Evolutionary conservation across 768 basidiomycete species (phyloP).

Genomic region (Leccinum uliginosum): DNA sequence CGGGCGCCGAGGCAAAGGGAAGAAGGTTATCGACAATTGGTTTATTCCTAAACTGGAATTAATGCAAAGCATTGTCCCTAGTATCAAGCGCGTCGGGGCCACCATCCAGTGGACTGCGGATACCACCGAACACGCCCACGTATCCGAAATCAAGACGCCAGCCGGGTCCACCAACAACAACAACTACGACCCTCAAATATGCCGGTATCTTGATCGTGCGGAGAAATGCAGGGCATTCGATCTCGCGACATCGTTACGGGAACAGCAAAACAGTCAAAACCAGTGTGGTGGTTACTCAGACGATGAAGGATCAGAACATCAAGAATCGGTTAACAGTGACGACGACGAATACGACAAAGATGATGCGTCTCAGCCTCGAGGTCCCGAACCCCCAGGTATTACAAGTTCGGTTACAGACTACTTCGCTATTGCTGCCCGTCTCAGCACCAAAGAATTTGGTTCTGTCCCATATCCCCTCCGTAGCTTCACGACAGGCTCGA

Average conservation of each 20-base stretch:
- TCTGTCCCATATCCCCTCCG: background rate
- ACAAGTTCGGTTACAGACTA: background rate
- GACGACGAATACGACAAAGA: too few relatives aligned
- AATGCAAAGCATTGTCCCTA: background rate
- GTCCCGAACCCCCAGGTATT: background rate
- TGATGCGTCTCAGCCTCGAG: too few relatives aligned
- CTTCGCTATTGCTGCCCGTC: background rate
- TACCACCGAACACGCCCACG: background rate
- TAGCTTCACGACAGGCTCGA: background rate
- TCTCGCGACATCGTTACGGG: background rate
- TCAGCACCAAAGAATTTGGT: background rate
- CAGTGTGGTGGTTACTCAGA: too few relatives aligned
- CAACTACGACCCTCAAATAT: background rate
- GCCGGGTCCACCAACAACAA: background rate
- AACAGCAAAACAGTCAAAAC: background rate
- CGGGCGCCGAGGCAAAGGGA: background rate
- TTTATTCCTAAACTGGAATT: background rate
- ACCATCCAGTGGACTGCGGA: background rate
- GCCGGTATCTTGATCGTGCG: background rate
- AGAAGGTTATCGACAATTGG: background rate
- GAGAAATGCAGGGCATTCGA: background rate
- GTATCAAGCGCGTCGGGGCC: background rate
- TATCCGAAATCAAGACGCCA: background rate
- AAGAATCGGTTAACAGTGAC: too few relatives aligned
- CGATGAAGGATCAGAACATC: background rate